phyloP scores from a whole-genome alignment of 78 protist species.

The Dictyostelium firmibasis region DNA sequence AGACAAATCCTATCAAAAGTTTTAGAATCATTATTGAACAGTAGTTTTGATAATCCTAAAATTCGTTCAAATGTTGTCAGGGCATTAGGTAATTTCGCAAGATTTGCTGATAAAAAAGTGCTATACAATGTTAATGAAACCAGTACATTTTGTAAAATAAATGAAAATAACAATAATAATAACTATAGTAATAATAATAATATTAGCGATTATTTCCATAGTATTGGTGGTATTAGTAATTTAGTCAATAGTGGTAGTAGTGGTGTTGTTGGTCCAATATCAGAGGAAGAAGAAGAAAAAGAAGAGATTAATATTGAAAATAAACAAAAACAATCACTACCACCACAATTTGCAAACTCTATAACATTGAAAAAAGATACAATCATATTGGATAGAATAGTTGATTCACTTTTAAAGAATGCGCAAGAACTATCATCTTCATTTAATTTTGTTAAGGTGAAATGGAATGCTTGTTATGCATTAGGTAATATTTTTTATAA shows the following conservation, averaged over 20 bases:
- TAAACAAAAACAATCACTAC: background rate
- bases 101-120: slow-evolving; percentile 32
- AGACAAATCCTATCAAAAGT: slow-evolving; percentile 23
- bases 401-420: slow-evolving; percentile 40
- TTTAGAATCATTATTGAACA: slow-evolving; percentile 23
- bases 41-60: slow-evolving; percentile 63
- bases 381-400: slow-evolving; percentile 36
- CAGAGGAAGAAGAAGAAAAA: background rate
- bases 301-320: background rate
- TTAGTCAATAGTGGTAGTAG: background rate
- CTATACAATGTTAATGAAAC: slow-evolving; percentile 1
- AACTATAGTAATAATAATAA: background rate
- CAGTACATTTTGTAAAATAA: background rate
- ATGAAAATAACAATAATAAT: background rate
- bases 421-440: slow-evolving; percentile 65
- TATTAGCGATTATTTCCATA: background rate
- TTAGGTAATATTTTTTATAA: slow-evolving; percentile 70
- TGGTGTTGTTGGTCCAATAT: background rate
- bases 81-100: slow-evolving; percentile 69
- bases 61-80: slow-evolving; percentile 64
- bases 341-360: background rate
- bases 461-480: slow-evolving; percentile 80
- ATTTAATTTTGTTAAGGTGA: slow-evolving; percentile 76
- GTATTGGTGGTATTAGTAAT: background rate
- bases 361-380: background rate